A percentile compares a stretch with the other conserved stretches of the same genome.
Evolutionary conservation across 176 grass and related monocot species (phyloP).

Genomic region (Sorghum bicolor): DNA sequence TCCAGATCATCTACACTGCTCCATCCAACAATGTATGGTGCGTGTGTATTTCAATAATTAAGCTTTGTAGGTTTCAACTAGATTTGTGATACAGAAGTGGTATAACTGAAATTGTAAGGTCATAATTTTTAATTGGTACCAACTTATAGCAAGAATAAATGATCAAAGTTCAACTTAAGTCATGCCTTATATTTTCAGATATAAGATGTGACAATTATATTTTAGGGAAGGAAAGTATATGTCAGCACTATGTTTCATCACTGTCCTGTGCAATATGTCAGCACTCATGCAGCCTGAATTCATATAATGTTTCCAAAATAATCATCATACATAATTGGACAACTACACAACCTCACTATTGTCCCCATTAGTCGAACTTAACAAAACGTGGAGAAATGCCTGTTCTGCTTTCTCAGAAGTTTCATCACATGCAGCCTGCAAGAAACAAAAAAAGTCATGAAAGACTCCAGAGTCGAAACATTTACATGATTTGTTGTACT

Average conservation of each 20-base stretch:
- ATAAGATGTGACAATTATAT: neutral
- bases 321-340: neutral
- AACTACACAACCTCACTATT: conserved; percentile 48
- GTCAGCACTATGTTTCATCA: neutral
- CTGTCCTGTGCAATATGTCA: conserved; percentile 13
- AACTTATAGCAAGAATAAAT: neutral
- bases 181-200: neutral
- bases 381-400: conserved; percentile 71
- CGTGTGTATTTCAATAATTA: neutral
- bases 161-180: neutral
- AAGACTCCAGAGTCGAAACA: neutral
- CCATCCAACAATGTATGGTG: neutral
- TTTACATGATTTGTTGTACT: neutral
- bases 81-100: neutral
- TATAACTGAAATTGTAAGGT: neutral
- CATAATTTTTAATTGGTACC: neutral
- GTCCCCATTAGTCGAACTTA: conserved; percentile 45
- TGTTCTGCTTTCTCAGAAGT: conserved; percentile 57
- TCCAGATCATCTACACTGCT: neutral
- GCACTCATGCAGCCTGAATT: neutral
- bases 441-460: conserved; percentile 12
- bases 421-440: conserved; percentile 69
- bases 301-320: conserved; percentile 19
- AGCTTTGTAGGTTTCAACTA: neutral
- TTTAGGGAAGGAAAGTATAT: neutral